Evolutionary conservation across 805 yeast genomes (phyloP), one percentile per base, ranked within the genome.

Genomic region (Myxozyma nipponensis): DNA sequence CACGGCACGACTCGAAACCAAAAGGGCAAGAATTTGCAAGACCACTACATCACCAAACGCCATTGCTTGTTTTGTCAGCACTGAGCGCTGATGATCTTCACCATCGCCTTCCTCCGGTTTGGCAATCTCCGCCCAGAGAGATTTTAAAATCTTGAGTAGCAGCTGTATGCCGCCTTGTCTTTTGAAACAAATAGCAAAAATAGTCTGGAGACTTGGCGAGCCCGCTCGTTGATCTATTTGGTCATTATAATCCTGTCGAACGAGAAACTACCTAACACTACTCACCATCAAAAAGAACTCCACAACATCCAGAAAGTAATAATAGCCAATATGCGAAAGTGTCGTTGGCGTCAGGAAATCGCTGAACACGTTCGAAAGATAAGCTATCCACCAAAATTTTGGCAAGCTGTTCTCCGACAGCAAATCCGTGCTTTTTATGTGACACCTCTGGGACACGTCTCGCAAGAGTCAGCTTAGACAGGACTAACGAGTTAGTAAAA

Each of bases 121-220:
- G 22, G 43, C 47, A 28, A 47, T 34, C 35, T 54, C 56, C 24
- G 37, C 36, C 56, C 56, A 51, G 7, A 56, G 39, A 7, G 40
- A 35, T 26, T 54, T 51, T 17, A 65, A 47, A n/a, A 65, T 49
- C 10, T 52, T 51, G 30, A 59, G 40, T 28, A 66, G 35, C 17
- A 45, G 40, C 36, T 59, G 52, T 22, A 66, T 39, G 2, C 69
- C 69, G 17, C 65, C 62, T 17, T 40, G 46, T 40, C 64, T 63
- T 41, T 63, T 60, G 53, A 65, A 66, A 47, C 60, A 57, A 17
- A 63, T 59, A 41, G 63, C 62, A 2, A 63, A 63, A 19, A 49
- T 50, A 6, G 54, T 56, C 19, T 49, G 54, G 13, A 54, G 18
- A 32, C 41, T 44, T 9, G 55, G 42, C 10, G 54, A 9, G 17